phyloP scores from a whole-genome alignment of 306 rosid genomes.

The Gleditsia sinensis region DNA sequence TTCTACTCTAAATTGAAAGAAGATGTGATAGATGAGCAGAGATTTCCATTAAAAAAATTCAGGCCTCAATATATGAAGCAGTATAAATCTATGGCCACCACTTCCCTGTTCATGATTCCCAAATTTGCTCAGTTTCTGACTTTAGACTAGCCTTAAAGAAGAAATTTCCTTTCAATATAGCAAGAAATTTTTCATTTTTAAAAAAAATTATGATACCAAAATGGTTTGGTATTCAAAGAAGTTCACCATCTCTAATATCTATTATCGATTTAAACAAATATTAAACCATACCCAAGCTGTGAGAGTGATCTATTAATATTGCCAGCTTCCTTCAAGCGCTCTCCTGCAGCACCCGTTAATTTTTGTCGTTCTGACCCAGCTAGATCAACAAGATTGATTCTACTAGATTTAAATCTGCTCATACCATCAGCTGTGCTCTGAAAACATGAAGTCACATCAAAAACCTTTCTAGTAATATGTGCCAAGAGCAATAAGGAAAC shows the following conservation, averaged over 20 bases:
- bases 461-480: slow-evolving; percentile 16
- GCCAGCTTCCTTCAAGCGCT: slow-evolving; percentile 97
- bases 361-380: slow-evolving; percentile 99
- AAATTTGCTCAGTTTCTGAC: neutral
- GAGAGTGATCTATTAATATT: slow-evolving; percentile 97
- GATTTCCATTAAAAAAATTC: slow-evolving; percentile 15
- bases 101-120: neutral
- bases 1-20: neutral
- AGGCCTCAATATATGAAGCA: neutral
- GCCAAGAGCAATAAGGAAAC: slow-evolving; percentile 24
- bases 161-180: neutral
- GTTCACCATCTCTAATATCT: neutral
- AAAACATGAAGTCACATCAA: slow-evolving; percentile 45
- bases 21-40: neutral
- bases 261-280: neutral
- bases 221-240: neutral
- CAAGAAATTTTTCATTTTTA: neutral
- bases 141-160: slow-evolving; percentile 6
- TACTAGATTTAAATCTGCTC: slow-evolving; percentile 92
- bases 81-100: neutral
- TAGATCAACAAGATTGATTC: slow-evolving; percentile 96
- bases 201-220: slow-evolving; percentile 17
- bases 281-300: slow-evolving; percentile 87
- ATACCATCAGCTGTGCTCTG: slow-evolving; percentile 78
- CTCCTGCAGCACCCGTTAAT: slow-evolving; percentile 94